Evolutionary conservation across 2,329 filamentous ascomycete species (phyloP).

Genomic region (Fusarium staphyleae): DNA sequence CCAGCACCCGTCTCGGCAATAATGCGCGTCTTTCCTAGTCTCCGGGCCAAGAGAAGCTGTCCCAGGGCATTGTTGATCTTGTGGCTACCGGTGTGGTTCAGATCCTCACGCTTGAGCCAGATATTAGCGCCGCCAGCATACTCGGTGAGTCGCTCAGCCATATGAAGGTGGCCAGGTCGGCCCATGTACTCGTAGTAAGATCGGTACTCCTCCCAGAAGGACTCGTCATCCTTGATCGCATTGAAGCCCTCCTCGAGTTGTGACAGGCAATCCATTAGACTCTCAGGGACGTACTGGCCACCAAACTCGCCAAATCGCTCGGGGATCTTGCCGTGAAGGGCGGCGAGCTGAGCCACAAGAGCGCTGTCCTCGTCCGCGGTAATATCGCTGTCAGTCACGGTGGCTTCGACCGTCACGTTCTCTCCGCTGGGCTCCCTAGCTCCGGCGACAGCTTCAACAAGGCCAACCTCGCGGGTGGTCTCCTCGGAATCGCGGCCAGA

Average conservation of each 20-base stretch:
- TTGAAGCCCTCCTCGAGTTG: constrained; percentile 93
- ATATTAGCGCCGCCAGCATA: constrained; percentile 92
- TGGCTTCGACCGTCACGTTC: constrained; percentile 61
- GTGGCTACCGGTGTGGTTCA: constrained; percentile 97
- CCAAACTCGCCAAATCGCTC: constrained; percentile 94
- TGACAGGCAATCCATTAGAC: constrained; percentile 93
- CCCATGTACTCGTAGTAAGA: constrained; percentile 98
- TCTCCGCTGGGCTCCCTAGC: constrained; percentile 52
- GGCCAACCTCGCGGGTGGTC: constrained; percentile 69
- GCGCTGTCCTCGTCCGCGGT: constrained; percentile 60
- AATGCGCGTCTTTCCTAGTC: constrained; percentile 93
- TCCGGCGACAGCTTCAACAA: constrained; percentile 70
- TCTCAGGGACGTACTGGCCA: constrained; percentile 96
- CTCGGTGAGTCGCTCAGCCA: constrained; percentile 87
- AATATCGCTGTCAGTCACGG: constrained; percentile 73
- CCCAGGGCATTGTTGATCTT: constrained; percentile 99
- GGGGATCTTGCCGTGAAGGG: constrained; percentile 80
- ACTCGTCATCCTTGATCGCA: constrained; percentile 81
- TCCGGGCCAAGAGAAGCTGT: constrained; percentile 84
- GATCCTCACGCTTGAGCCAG: constrained; percentile 96
- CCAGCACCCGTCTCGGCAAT: constrained; percentile 98
- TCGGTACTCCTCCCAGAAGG: constrained; percentile 96
- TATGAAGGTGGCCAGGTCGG: constrained; percentile 87
- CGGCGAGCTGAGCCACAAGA: constrained; percentile 83
- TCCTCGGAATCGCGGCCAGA: constrained; percentile 56